These are phyloP conservation scores for Verticillium alfalfae DNA, from an alignment of 2,329 filamentous ascomycete species.

Conservation along the genomic window DNA sequence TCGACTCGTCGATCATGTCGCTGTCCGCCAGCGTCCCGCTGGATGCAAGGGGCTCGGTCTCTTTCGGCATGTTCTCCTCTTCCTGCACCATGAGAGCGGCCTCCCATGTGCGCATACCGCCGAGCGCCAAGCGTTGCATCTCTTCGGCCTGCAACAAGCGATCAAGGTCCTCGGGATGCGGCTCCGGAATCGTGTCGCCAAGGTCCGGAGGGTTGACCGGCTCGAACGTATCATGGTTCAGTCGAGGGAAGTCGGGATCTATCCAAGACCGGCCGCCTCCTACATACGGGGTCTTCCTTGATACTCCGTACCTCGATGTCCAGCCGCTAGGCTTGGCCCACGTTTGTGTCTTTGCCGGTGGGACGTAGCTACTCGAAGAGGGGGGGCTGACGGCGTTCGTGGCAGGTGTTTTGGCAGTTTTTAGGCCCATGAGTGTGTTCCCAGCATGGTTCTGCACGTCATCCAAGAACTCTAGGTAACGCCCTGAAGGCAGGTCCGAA, in stretches of 20 bases:
- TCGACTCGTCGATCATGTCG: not conserved
- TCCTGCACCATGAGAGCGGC: constrained; percentile 2
- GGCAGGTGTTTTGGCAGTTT: not conserved
- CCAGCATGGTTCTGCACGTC: not conserved
- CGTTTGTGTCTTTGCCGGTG: not conserved
- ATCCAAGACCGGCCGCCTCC: constrained; percentile 5
- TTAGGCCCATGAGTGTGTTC: too few species aligned
- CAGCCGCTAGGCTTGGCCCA: not conserved
- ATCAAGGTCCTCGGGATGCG: constrained; percentile 4
- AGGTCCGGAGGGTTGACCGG: not conserved
- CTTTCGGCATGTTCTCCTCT: not conserved
- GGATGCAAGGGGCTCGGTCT: not conserved
- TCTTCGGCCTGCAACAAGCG: constrained; percentile 5
- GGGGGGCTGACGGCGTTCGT: not conserved
- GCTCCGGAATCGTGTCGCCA: not conserved
- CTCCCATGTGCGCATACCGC: constrained; percentile 9
- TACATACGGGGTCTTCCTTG: not conserved
- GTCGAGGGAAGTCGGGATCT: not conserved
- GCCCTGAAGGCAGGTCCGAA: too few species aligned
- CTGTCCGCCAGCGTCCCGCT: not conserved
- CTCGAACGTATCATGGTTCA: not conserved
- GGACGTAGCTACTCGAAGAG: not conserved
- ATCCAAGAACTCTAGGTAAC: not conserved
- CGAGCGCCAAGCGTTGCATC: not conserved
- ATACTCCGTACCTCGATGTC: not conserved